Conservation (phyloP, 495 filamentous ascomycete species). For the Pseudoneurospora amorphoporcata region DNA sequence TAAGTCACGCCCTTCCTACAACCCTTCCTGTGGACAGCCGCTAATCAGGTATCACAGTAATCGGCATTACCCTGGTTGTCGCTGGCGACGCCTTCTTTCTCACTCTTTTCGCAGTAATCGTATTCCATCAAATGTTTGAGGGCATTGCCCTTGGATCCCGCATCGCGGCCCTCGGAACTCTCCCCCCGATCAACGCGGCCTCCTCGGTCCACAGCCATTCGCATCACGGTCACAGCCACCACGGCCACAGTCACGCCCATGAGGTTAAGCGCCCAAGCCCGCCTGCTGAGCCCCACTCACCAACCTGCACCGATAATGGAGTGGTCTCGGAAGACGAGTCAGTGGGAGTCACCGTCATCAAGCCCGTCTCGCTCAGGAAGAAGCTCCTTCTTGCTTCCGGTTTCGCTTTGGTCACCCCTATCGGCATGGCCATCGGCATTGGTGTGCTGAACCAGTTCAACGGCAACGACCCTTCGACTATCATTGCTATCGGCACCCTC, state of each 20-base stretch:
- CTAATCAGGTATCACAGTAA: conserved; percentile 28
- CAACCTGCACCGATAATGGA: neutral
- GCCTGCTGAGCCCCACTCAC: conserved; percentile 1
- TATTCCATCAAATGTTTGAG: conserved; percentile 69
- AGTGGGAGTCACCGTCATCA: neutral
- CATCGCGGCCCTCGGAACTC: conserved; percentile 46
- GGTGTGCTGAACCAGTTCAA: conserved; percentile 44
- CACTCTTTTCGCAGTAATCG: conserved; percentile 46
- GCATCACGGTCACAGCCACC: conserved; percentile 17
- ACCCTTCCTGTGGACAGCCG: neutral
- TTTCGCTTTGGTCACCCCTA: conserved; percentile 47
- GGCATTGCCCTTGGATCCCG: conserved; percentile 66
- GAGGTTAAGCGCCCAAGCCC: neutral
- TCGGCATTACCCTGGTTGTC: conserved; percentile 49
- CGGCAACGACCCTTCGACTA: conserved; percentile 41
- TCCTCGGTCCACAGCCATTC: neutral
- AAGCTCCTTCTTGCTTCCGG: conserved; percentile 38
- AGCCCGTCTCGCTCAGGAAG: conserved; percentile 17
- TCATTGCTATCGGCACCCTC: conserved; percentile 49
- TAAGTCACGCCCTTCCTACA: conserved; percentile 16
- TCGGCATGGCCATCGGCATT: conserved; percentile 51
- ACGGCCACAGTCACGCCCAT: conserved; percentile 4
- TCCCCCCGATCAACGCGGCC: neutral
- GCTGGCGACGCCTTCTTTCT: conserved; percentile 45
- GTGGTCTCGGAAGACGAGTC: neutral